These are phyloP conservation scores for Pythium aristosporum DNA, from an alignment of 352 stramenopile genomes.

Conservation along the genomic window DNA sequence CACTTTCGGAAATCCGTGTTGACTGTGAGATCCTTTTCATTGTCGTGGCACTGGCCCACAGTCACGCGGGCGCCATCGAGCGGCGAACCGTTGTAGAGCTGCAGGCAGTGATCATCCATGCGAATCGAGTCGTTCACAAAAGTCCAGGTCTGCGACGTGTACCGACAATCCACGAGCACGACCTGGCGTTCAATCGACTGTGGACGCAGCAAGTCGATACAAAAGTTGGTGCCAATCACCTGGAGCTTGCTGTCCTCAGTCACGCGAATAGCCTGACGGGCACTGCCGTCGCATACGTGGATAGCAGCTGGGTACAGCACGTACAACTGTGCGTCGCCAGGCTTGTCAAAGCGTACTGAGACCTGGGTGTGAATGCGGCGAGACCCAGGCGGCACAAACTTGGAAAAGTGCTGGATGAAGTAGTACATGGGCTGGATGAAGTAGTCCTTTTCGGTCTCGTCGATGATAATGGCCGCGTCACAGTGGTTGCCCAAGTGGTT, in stretches of 20 bases:
- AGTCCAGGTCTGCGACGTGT: conserved; percentile 66
- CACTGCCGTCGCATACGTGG: conserved; percentile 61
- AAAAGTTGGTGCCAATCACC: conserved; percentile 57
- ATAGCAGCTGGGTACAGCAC: conserved; percentile 59
- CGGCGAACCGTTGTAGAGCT: conserved; percentile 63
- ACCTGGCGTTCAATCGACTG: conserved; percentile 59
- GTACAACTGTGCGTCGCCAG: conserved; percentile 63
- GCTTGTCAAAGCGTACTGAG: conserved; percentile 41
- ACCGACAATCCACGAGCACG: conserved; percentile 63
- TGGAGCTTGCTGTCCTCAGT: conserved; percentile 74
- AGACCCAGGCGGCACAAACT: conserved; percentile 79
- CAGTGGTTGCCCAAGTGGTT: conserved; percentile 87
- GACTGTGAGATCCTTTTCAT: conserved; percentile 9
- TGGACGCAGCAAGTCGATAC: conserved; percentile 50
- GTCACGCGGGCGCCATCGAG: conserved; percentile 51
- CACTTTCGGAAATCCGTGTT: conserved; percentile 51
- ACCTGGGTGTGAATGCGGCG: conserved; percentile 63
- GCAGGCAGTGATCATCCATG: conserved; percentile 64
- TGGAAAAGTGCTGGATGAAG: conserved; percentile 90
- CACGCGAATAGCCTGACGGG: conserved; percentile 51
- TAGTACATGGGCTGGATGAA: conserved; percentile 89
- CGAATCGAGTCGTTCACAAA: conserved; percentile 60
- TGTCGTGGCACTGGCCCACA: conserved; percentile 43
- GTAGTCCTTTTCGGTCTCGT: conserved; percentile 61
- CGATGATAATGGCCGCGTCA: conserved; percentile 79